These are phyloP conservation scores for Myotisia sp. DNA, from an alignment of 2,329 filamentous ascomycete genomes.

Conservation along the genomic window DNA sequence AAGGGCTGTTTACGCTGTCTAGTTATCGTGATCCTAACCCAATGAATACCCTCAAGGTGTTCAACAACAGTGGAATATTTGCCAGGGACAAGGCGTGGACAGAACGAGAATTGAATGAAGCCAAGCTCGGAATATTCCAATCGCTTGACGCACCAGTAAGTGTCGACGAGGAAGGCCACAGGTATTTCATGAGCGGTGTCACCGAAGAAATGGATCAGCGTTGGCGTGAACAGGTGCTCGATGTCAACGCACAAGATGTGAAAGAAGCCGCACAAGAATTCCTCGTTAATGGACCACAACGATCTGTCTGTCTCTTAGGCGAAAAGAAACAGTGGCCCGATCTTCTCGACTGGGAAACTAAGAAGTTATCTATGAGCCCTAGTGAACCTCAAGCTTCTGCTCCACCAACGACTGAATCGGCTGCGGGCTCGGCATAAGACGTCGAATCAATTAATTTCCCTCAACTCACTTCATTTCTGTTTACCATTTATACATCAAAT, in stretches of 20 bases:
- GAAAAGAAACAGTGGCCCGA: conserved; percentile 66
- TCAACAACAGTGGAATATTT: conserved; percentile 69
- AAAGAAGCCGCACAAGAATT: conserved; percentile 68
- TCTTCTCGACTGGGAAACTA: conserved; percentile 56
- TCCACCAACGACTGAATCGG: neutral
- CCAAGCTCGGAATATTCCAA: conserved; percentile 91
- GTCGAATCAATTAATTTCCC: no score
- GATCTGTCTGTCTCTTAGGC: conserved; percentile 61
- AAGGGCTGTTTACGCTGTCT: conserved; percentile 85
- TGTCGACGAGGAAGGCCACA: conserved; percentile 78
- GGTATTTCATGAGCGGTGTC: conserved; percentile 68
- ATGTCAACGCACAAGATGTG: conserved; percentile 70
- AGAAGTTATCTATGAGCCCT: conserved; percentile 51
- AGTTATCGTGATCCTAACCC: conserved; percentile 95
- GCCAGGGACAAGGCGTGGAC: conserved; percentile 70
- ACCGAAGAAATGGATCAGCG: conserved; percentile 79
- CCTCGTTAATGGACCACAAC: conserved; percentile 51
- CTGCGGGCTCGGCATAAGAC: neutral
- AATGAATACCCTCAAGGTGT: conserved; percentile 70
- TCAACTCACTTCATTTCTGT: no score
- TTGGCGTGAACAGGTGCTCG: conserved; percentile 68
- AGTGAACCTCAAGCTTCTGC: neutral
- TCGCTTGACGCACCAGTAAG: conserved; percentile 73
- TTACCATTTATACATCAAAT: no score
- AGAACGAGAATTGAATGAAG: conserved; percentile 78